These are phyloP conservation scores for Melanogaster broomeanus DNA, from an alignment of 768 basidiomycete genomes.

Conservation along the genomic window DNA sequence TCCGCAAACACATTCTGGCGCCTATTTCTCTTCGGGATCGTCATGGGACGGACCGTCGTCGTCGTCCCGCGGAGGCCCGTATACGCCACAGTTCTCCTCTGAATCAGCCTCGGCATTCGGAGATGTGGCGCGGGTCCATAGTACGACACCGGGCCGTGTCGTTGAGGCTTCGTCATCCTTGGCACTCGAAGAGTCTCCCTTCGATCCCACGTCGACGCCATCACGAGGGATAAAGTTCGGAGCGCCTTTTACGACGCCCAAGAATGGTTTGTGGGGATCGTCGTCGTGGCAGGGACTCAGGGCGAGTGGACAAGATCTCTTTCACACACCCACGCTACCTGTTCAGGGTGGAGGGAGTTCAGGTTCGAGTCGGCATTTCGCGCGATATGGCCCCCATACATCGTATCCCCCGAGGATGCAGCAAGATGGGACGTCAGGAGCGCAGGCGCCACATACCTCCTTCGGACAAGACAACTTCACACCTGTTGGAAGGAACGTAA, in stretches of 20 bases:
- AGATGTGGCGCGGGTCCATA: slow-evolving; percentile 41
- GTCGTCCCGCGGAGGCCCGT: slow-evolving; percentile 52
- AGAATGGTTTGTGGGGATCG: slow-evolving; percentile 46
- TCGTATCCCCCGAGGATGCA: slow-evolving; percentile 13
- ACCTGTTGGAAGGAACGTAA: slow-evolving; percentile 46
- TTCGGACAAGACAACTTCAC: slow-evolving; percentile 46
- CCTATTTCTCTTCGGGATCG: slow-evolving; percentile 37
- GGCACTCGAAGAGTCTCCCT: slow-evolving; percentile 53
- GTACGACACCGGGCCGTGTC: slow-evolving; percentile 37
- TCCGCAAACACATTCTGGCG: slow-evolving; percentile 28
- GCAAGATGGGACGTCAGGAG: slow-evolving; percentile 18
- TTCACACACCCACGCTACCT: slow-evolving; percentile 54
- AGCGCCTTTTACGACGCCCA: slow-evolving; percentile 63
- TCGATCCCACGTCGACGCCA: slow-evolving; percentile 80
- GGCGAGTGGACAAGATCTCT: slow-evolving; percentile 43
- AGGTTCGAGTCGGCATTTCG: slow-evolving; percentile 10
- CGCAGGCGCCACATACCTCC: slow-evolving; percentile 15
- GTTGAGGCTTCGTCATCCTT: slow-evolving; percentile 29
- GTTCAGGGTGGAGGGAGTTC: slow-evolving; percentile 15
- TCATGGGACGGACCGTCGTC: slow-evolving; percentile 46
- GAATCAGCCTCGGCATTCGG: slow-evolving; percentile 30
- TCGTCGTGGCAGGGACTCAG: slow-evolving; percentile 19
- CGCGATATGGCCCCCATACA: slow-evolving; percentile 6
- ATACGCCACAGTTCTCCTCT: slow-evolving; percentile 51
- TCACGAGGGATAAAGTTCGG: slow-evolving; percentile 74